Percentiles rank a stretch among this genome's conserved stretches.
Evolutionary conservation across 1,284 basidiomycete genomes (phyloP).

Genomic region (Trametes hirsuta): DNA sequence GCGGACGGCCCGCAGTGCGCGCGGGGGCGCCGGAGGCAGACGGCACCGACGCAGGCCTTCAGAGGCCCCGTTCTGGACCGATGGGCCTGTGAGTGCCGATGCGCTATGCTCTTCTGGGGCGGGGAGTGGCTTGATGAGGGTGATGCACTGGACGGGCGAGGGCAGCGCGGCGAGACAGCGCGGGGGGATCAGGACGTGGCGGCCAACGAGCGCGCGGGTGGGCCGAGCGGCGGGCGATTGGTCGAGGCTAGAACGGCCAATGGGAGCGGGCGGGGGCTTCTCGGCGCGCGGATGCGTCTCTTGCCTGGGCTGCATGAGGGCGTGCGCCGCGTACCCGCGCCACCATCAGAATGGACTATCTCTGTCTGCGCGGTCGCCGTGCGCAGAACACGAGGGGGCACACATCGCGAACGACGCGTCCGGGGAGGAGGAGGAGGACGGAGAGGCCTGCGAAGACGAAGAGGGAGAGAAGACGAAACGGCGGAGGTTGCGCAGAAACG

Average conservation of each 20-base stretch:
- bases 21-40: too few relatives aligned
- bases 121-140: too few relatives aligned
- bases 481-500: conserved; percentile 3
- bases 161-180: too few relatives aligned
- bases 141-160: too few relatives aligned
- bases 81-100: too few relatives aligned
- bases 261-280: not conserved
- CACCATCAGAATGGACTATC: conserved; percentile 11
- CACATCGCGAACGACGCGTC: not conserved
- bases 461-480: not conserved
- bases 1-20: too few relatives aligned
- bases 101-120: too few relatives aligned
- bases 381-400: not conserved
- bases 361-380: not conserved
- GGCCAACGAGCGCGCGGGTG: not conserved
- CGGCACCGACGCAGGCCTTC: too few relatives aligned
- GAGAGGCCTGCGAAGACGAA: not conserved
- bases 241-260: not conserved
- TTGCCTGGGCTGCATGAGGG: not conserved
- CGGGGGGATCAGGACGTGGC: not conserved
- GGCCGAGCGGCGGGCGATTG: not conserved
- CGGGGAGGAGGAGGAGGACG: not conserved
- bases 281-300: not conserved
- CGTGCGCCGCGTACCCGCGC: not conserved
- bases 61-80: too few relatives aligned